Base-by-base conservation (phyloP, 2,329 filamentous ascomycete species). In the Teratosphaeria nubilosa region DNA sequence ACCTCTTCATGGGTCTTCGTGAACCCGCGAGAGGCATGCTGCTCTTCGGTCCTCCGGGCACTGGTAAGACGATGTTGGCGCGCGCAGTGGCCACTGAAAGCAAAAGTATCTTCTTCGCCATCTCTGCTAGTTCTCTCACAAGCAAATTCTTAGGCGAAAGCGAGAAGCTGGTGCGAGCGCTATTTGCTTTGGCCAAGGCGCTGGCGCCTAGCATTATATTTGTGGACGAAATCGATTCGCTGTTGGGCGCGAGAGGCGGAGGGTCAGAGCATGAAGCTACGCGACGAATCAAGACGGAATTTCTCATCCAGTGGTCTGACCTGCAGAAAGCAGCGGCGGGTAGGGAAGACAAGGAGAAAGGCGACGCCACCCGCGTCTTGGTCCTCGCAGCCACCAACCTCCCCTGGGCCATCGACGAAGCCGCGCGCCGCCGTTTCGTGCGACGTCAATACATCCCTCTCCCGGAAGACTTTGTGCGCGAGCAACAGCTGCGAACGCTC, bases 391-490 rank as follows among this genome's bases (percentile, higher is more conserved):
- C 94, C 22, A 99, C 94, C 0, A 99, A 99, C 70, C 73, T 97
- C 59, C 94, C 94, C 0, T 99, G 94, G 94, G 91, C 91, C 34
- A 97, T 99, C 65, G 94, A 99, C 66, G 94, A 97, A 72, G 94
- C 94, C 25, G 94, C 94, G 0, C 81, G 94, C 59, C 80, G 94
- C 58, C 81, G 94, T 55, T 99, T 99, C 70, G 92, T 96, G 14
- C 80, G 94, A 62, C 82, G 94, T 59, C 94, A 97, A 73, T 99
- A 99, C 71, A 99, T 99, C 60, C 92, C 94, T 0, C 75, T 99
- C 10, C 94, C 94, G 0, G 94, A 97, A 70, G 82, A 85, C 11
- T 83, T 86, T 63, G 95, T 95, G 0, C 82, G 94, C 58, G 85
- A 85, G 58, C 81, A 83, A 55, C 94, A 99, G 68, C 75, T 99